phyloP scores from a whole-genome alignment of 192 early-diverging fungal genomes.

The Mortierella antarctica region DNA sequence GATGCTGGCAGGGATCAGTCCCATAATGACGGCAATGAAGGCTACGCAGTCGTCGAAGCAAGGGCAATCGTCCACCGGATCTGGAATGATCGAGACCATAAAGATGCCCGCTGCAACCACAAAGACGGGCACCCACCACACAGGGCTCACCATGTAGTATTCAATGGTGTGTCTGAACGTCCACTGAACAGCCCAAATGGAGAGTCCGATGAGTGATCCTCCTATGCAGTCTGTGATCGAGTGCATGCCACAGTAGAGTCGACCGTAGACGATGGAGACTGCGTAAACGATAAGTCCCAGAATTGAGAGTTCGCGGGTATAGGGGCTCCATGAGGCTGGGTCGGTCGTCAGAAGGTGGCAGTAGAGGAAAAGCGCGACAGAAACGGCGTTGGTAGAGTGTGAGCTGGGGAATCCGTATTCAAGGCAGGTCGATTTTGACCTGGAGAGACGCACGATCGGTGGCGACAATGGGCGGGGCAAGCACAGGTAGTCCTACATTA shows the following conservation, averaged over 20 bases:
- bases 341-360: constrained; percentile 57
- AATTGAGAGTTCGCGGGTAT: constrained; percentile 52
- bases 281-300: constrained; percentile 62
- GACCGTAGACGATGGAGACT: constrained; percentile 72
- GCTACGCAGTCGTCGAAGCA: constrained; percentile 81
- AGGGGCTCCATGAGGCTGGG: constrained; percentile 51
- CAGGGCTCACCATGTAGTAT: constrained; percentile 43
- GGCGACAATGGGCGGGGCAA: constrained; percentile 87
- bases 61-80: constrained; percentile 78
- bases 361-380: constrained; percentile 73
- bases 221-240: constrained; percentile 71
- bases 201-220: constrained; percentile 72
- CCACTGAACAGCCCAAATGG: constrained; percentile 71
- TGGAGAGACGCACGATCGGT: constrained; percentile 78
- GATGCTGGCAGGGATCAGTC: constrained; percentile 70
- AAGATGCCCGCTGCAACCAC: constrained; percentile 32
- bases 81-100: constrained; percentile 61
- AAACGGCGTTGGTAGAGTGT: constrained; percentile 85
- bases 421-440: constrained; percentile 70
- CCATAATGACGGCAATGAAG: constrained; percentile 72
- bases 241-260: constrained; percentile 93
- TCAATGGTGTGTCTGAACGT: constrained; percentile 48
- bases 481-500: constrained; percentile 81
- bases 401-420: constrained; percentile 96
- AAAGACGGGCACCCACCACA: constrained; percentile 42